Percentiles rank a stretch among this genome's conserved stretches.
phyloP scores from a whole-genome alignment of 441 rosid genomes.

The Rhodomyrtus psidioides region DNA sequence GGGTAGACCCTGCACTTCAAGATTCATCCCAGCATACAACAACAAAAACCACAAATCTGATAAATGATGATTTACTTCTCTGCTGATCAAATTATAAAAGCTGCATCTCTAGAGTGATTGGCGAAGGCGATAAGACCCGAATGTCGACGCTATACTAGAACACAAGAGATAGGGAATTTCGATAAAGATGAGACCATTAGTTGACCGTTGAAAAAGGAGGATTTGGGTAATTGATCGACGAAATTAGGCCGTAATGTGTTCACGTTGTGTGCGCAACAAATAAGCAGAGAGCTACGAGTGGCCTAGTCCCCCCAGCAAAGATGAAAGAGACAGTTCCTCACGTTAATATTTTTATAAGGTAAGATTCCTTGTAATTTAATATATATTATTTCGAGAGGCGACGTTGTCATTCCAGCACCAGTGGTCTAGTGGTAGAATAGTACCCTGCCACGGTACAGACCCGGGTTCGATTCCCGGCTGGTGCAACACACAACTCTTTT shows the following conservation, averaged over 20 bases:
- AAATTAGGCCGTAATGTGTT: not conserved
- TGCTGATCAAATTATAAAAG: not conserved
- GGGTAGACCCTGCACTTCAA: not conserved
- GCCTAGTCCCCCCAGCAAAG: not conserved
- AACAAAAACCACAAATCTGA: not conserved
- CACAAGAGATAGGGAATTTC: not conserved
- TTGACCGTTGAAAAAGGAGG: slow-evolving; percentile 41
- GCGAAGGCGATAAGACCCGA: not conserved
- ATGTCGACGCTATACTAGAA: not conserved
- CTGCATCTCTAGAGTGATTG: not conserved
- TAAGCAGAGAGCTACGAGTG: not conserved
- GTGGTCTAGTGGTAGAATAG: slow-evolving; percentile 31
- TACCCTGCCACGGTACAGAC: slow-evolving; percentile 32
- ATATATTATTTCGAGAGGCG: fast-evolving
- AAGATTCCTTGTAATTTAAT: too few relatives aligned
- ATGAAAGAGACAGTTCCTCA: not conserved
- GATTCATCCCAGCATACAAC: not conserved
- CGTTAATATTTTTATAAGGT: fast-evolving
- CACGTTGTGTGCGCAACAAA: not conserved
- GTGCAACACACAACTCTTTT: not conserved
- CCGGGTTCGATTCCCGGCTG: slow-evolving; percentile 33
- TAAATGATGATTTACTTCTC: not conserved
- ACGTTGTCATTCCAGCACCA: not conserved
- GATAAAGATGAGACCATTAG: not conserved
- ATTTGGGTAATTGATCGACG: not conserved